These are phyloP conservation scores for Trichoderma reesei DNA, from an alignment of 495 filamentous ascomycete species.

Conservation along the genomic window DNA sequence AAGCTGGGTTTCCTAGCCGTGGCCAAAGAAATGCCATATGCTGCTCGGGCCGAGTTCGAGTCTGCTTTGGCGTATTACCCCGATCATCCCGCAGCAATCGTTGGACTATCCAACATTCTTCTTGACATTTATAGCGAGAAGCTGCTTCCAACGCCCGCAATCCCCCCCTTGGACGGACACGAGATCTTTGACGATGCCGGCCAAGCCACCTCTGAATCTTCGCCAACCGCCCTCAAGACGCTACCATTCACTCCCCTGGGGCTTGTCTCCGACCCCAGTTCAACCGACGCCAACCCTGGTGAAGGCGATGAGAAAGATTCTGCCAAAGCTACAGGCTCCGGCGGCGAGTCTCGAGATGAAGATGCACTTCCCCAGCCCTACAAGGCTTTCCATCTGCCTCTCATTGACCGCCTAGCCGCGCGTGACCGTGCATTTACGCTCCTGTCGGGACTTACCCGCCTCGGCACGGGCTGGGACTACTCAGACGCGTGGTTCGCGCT, in stretches of 20 bases:
- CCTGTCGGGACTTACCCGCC: constrained; percentile 69
- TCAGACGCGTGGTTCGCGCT: constrained; percentile 91
- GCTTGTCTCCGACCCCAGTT: constrained; percentile 18
- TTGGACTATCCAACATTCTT: constrained; percentile 73
- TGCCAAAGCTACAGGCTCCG: constrained; percentile 10
- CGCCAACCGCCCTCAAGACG: constrained; percentile 16
- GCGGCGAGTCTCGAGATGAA: constrained; percentile 11
- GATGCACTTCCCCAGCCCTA: constrained; percentile 33
- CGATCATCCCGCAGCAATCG: constrained; percentile 70
- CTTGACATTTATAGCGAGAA: constrained; percentile 73
- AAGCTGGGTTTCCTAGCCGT: constrained; percentile 61
- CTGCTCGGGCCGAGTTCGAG: constrained; percentile 67
- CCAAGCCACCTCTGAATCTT: constrained; percentile 13
- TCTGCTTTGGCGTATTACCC: constrained; percentile 61
- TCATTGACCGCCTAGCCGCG: constrained; percentile 68
- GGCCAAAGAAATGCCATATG: constrained; percentile 50
- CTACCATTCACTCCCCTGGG: constrained; percentile 34
- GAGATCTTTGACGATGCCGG: constrained; percentile 12
- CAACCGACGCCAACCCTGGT: neutral
- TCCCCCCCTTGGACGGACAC: constrained; percentile 20
- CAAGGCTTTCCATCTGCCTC: constrained; percentile 44
- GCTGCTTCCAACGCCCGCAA: constrained; percentile 37
- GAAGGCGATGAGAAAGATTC: constrained; percentile 14
- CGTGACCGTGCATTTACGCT: constrained; percentile 79
- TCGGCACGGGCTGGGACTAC: constrained; percentile 83